A percentile compares a stretch with the other conserved stretches of the same genome.
These are phyloP conservation scores for Penicillium macrosclerotiorum DNA, from an alignment of 495 filamentous ascomycete genomes.

Conservation along the genomic window DNA sequence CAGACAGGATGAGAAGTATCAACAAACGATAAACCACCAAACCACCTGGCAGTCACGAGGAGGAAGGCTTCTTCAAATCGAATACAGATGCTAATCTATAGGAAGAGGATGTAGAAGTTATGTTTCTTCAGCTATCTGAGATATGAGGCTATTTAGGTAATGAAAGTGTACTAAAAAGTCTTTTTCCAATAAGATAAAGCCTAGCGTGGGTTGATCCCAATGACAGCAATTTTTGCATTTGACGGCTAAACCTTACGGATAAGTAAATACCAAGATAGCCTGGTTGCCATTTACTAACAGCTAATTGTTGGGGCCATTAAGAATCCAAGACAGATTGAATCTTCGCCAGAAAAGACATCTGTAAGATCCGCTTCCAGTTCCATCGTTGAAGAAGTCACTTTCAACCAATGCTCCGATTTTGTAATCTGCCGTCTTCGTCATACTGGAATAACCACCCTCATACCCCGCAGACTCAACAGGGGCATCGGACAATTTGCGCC, in stretches of 20 bases:
- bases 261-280: background rate
- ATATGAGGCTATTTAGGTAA: too few species aligned
- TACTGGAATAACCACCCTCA: background rate
- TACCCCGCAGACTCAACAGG: background rate
- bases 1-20: too few species aligned
- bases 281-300: background rate
- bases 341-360: background rate
- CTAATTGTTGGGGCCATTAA: background rate
- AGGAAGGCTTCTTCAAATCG: too few species aligned
- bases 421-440: conserved; percentile 1
- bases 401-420: conserved; percentile 1
- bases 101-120: too few species aligned
- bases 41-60: too few species aligned
- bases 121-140: too few species aligned
- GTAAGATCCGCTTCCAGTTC: background rate
- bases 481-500: background rate
- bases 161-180: too few species aligned
- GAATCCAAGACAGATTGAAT: background rate
- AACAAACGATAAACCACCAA: too few species aligned
- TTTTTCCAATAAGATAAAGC: too few species aligned
- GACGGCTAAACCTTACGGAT: background rate
- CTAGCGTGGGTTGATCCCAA: too few species aligned
- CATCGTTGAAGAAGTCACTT: conserved; percentile 1
- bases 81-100: too few species aligned
- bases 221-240: too few species aligned